Percentiles rank a stretch among this genome's conserved stretches.
Conservation (phyloP, 768 basidiomycete genomes). For the Naganishia antarctica region DNA sequence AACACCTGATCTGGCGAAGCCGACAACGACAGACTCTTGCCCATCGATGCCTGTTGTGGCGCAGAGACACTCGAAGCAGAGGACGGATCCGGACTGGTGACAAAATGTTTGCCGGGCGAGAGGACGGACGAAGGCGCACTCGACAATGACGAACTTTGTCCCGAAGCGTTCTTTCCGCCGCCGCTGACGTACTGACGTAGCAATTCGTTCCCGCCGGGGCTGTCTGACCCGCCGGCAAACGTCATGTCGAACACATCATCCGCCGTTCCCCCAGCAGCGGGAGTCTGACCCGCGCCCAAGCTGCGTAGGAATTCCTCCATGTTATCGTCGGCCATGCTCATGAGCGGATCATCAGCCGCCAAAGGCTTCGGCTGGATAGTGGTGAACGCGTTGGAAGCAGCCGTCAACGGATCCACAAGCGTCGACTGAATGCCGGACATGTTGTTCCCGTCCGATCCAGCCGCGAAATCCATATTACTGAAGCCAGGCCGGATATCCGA, state of each 20-base stretch:
- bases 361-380: not conserved
- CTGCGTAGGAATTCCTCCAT: slow-evolving; percentile 30
- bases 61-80: slow-evolving; percentile 22
- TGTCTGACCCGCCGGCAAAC: not conserved
- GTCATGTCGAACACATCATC: slow-evolving; percentile 18
- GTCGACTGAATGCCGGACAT: slow-evolving; percentile 6
- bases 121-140: slow-evolving; percentile 23
- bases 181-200: not conserved
- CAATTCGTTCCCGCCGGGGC: slow-evolving; percentile 1
- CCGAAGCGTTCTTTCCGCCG: not conserved
- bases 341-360: slow-evolving; percentile 5
- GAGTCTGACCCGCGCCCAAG: slow-evolving; percentile 2
- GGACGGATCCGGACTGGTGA: slow-evolving; percentile 43
- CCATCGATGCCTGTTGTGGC: not conserved
- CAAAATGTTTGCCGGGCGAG: slow-evolving; percentile 44
- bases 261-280: not conserved
- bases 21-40: not conserved
- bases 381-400: not conserved
- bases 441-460: not conserved
- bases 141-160: slow-evolving; percentile 1
- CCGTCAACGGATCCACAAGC: not conserved
- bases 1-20: not conserved
- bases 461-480: not conserved
- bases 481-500: slow-evolving; percentile 15
- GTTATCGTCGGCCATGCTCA: slow-evolving; percentile 22